phyloP scores from a whole-genome alignment of 2,329 filamentous ascomycete genomes.

The Dothiorella sarmentorum region DNA sequence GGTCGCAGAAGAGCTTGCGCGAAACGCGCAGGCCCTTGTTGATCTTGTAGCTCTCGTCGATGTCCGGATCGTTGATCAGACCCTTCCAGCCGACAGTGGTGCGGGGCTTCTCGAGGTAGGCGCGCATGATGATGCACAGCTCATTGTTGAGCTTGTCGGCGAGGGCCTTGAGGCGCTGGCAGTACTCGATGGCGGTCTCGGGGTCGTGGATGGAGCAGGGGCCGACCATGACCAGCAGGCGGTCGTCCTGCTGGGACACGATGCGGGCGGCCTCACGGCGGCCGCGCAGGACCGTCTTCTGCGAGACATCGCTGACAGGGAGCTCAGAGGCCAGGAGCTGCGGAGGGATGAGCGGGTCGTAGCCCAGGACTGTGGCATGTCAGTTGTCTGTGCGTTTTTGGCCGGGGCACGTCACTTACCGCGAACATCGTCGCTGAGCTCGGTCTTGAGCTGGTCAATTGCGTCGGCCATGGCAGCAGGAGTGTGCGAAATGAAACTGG shows the following conservation, averaged over 20 bases:
- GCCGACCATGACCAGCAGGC: slow-evolving; percentile 89
- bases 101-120: slow-evolving; percentile 97
- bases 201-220: slow-evolving; percentile 98
- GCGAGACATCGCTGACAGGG: slow-evolving; percentile 58
- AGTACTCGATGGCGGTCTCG: slow-evolving; percentile 82
- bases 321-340: slow-evolving; percentile 84
- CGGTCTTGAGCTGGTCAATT: slow-evolving; percentile 25
- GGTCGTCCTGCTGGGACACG: slow-evolving; percentile 75
- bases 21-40: slow-evolving; percentile 95
- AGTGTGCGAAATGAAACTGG: slow-evolving; percentile 20
- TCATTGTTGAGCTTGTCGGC: slow-evolving; percentile 78
- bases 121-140: slow-evolving; percentile 92
- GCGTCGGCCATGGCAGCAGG: slow-evolving; percentile 22
- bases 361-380: slow-evolving; percentile 68
- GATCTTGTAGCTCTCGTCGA: slow-evolving; percentile 96
- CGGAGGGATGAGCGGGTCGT: slow-evolving; percentile 89
- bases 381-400: not conserved
- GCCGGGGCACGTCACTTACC: slow-evolving; percentile 37
- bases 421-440: slow-evolving; percentile 51
- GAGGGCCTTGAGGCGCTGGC: slow-evolving; percentile 69
- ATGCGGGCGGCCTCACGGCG: slow-evolving; percentile 68
- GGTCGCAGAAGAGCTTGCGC: slow-evolving; percentile 88
- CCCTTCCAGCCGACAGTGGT: slow-evolving; percentile 99
- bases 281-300: slow-evolving; percentile 68
- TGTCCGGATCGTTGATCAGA: slow-evolving; percentile 97